Evolutionary conservation across 352 stramenopile species (phyloP), one percentile per base, ranked within the genome.

Genomic region (Phytopythium boreale): DNA sequence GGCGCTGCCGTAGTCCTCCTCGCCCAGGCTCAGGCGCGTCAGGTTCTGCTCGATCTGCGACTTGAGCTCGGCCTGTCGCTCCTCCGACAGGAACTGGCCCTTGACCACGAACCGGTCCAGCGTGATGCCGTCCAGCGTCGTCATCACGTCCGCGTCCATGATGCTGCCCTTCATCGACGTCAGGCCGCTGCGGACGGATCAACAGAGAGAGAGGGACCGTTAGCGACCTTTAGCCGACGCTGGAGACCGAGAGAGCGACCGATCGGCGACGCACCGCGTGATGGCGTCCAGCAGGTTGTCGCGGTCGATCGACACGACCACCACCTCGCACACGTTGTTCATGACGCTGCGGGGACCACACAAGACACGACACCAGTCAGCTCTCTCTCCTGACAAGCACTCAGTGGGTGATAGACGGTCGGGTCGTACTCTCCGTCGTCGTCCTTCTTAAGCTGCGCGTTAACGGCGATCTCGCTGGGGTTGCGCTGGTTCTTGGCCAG

Each of bases 91-190:
- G 70, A 95, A 93, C 47, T 74, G 84, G 10, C 87, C 84, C 39
- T 82, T 82, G 11, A 95, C 87, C 36, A 95, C 84, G 63, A 95
- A 95, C 27, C 85, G 88, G 63, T 95, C 87, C 15, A 95, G 68
- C 26, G 87, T 80, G 17, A 91, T 85, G 47, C 84, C 79, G 41
- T 95, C 87, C 37, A 80, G 75, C 1, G 87, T 95, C 4, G 87
- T 95, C 87, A 95, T 95, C 27, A 95, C 87, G 60, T 95, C 84
- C 2, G 87, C 87, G 56, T 95, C 87, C 63, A 92, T 64, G 67
- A 95, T 95, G 44, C 87, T 93, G 26, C 87, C 87, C 68, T 93
- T 95, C 79, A 95, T 89, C 31, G 74, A 82, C 20, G 87, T 93
- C 29, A 95, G 69, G 0, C 74, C 87, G 11, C 85, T 64, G 12